Base-by-base conservation (phyloP, 768 basidiomycete species). In the Piloderma croceum region DNA sequence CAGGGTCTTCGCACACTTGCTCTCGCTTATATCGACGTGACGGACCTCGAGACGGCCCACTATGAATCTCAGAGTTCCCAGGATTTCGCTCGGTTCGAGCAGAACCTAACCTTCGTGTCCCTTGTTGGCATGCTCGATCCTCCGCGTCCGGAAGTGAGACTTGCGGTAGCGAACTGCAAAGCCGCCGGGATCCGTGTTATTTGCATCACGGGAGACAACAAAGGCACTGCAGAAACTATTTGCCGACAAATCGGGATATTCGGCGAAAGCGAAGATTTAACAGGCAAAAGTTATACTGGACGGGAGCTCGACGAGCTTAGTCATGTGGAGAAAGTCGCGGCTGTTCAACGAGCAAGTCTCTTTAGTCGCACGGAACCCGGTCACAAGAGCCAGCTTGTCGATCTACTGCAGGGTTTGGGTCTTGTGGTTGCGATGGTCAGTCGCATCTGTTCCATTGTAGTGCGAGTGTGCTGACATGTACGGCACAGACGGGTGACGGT, bases 61-160 rank as follows among this genome's bases (percentile, higher is more conserved):
- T 97, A 96, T 67, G 76, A 76, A 33, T 83, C 84, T 3, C 75
- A 90, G 45, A 81, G 78, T 56, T 70, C 83, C 4, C 73, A 74
- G 41, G 88, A 94, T 50, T 99, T 96, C 58, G 66, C 81, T 31
- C 81, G 82, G 24, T 99, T 99, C 56, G 94, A 99, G 63, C 81
- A 80, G 56, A 73, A 91, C 52, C 74, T 99, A 42, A 88, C 86
- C 4, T 98, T 99, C 60, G 92, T 94, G 42, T 93, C 91, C 11
- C 70, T 99, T 34, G 90, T 94, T 43, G 94, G 90, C 42, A 99
- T 99, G 96, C 76, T 94, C 31, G 94, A 99, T 56, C 94, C 94
- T 17, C 94, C 94, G 5, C 85, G 94, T 21, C 93, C 94, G 4
- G 94, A 97, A 64, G 96, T 92, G 29, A 74, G 75, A 23, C 71